Base-by-base conservation (phyloP, 2,329 filamentous ascomycete genomes). In the Aureobasidium sp. region DNA sequence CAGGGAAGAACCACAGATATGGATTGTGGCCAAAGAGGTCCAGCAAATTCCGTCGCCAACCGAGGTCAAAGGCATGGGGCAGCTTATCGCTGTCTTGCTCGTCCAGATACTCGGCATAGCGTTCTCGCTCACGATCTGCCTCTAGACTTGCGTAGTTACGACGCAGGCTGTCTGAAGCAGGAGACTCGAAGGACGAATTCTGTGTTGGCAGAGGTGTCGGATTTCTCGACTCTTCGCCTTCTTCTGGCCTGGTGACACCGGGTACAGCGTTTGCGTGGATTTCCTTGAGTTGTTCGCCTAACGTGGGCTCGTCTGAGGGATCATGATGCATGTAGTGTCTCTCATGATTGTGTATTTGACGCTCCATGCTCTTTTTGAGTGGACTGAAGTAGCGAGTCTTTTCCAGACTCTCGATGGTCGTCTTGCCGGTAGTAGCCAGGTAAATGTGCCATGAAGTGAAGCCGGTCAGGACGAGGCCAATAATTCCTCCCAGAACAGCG, bases 381-480 rank as follows among this genome's bases (percentile, higher is more conserved):
- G 91, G 90, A 11, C 89, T 91, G 8, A 96, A 82, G 75, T 99
- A 99, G 61, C 94, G 84, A 1, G 93, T 97, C 79, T 94, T 97
- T 75, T 99, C 94, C 64, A 99, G 79, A 69, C 89, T 96, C 74
- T 99, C 94, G 63, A 99, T 97, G 3, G 94, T 99, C 0, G 94
- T 99, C 75, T 95, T 87, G 3, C 90, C 91, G 29, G 84, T 83
- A 60, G 83, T 78, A 1, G 90, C 90, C 1, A 99, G 82, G 73
- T 89, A 85, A 62, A 97, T 82, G 78, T 99, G 94, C 92, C 94
- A 99, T 1, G 78, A 83, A 0, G 92, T 96, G 71, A 99, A 99
- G 0, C 90, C 91, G 14, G 87, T 87, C 22, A 99, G 81, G 1
- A 97, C 93, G 9, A 99, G 75, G 0, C 90, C 91, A 65, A 99